phyloP scores from a whole-genome alignment of 2,329 filamentous ascomycete species.

The Fusarium sororula region DNA sequence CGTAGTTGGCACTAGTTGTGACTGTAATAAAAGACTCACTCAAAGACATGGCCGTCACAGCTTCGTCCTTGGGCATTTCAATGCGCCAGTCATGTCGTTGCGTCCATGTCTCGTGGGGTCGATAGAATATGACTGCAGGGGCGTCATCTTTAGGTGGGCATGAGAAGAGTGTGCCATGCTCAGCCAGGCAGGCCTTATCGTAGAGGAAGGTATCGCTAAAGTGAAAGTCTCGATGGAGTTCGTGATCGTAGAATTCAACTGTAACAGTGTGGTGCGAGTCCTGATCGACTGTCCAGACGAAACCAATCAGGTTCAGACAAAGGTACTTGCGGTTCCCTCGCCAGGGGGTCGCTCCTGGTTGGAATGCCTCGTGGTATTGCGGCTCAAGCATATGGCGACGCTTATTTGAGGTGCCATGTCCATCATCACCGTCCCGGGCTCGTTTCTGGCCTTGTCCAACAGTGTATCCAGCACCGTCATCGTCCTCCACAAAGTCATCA shows the following conservation, averaged over 20 bases:
- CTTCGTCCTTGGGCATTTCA: slow-evolving; percentile 85
- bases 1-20: slow-evolving; percentile 86
- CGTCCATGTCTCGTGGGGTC: slow-evolving; percentile 97
- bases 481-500: slow-evolving; percentile 92
- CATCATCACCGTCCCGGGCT: slow-evolving; percentile 62
- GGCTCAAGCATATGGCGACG: slow-evolving; percentile 64
- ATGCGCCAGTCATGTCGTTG: slow-evolving; percentile 90
- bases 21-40: slow-evolving; percentile 92
- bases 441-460: slow-evolving; percentile 63
- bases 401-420: slow-evolving; percentile 57
- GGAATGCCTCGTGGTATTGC: slow-evolving; percentile 83
- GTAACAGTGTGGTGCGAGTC: slow-evolving; percentile 93
- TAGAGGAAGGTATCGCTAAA: slow-evolving; percentile 97
- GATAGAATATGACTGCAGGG: slow-evolving; percentile 89
- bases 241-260: slow-evolving; percentile 96
- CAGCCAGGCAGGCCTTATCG: slow-evolving; percentile 92
- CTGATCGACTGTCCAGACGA: slow-evolving; percentile 97
- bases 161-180: slow-evolving; percentile 86
- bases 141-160: slow-evolving; percentile 73
- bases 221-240: slow-evolving; percentile 92
- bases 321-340: slow-evolving; percentile 92
- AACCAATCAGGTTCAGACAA: slow-evolving; percentile 90
- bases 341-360: slow-evolving; percentile 96
- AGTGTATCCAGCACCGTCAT: slow-evolving; percentile 92
- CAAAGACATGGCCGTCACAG: slow-evolving; percentile 86